Base-by-base conservation (phyloP, 2,329 filamentous ascomycete species). In the Cytospora schulzeri region DNA sequence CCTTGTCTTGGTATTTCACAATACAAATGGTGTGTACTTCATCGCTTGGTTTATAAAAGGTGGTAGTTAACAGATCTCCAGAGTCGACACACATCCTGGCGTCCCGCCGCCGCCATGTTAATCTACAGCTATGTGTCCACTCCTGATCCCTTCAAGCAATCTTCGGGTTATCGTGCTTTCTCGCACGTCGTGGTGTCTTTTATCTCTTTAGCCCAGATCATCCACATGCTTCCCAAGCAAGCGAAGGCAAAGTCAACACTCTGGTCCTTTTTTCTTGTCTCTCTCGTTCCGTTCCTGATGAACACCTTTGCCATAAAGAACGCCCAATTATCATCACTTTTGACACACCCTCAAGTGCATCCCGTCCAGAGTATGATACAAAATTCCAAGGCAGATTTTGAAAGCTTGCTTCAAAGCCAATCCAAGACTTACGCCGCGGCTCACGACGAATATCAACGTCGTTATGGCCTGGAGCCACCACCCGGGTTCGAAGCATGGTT, bases 401-500 rank as follows among this genome's bases (percentile, higher is more conserved):
- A 75, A 0, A n/a, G 4, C 1, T 29, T 79, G 4, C 17, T 79
- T 0, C 33, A 67, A 19, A 71, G 69, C 0, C 81, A 83, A 57
- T 83, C 81, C 0, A 68, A 64, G 19, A 77, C 66, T 0, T 76
- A 74, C 28, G 19, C 66, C 1, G 74, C 70, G 0, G 81, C 80
- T 0, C 57, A 70, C 0, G 60, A 60, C 0, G 80, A 83, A 66
- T 85, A 85, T 62, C 72, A 67, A 12, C 75, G 75, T 1, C 75
- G 81, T 22, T 83, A 84, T 63, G 65, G 65, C 0, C 67, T 76
- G 1, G 73, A 78, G 0, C 82, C 81, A 0, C 83, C 82, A 0
- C 70, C 73, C 0, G 82, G 83, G 0, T 84, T 84, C 35, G 71
- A 78, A 1, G 71, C 66, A 3, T 85, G 82, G 83, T 81, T 76